Percentiles rank a stretch among this genome's conserved stretches.
Evolutionary conservation across 768 basidiomycete genomes (phyloP).

Genomic region (Leccinum aurantiacum): DNA sequence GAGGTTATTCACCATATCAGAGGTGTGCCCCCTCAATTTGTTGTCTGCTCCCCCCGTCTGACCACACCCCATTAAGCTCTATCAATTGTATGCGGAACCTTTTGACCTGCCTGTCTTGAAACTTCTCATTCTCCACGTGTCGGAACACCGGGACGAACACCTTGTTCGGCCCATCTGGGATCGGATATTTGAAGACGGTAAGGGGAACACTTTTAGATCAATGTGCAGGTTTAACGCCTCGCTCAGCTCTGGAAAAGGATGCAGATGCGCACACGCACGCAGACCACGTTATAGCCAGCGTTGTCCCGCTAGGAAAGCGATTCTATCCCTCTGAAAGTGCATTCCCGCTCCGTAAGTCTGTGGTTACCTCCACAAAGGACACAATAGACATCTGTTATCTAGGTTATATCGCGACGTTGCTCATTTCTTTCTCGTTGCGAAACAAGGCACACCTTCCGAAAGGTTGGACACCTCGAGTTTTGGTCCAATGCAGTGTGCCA

Average conservation of each 20-base stretch:
- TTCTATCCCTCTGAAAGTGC: slow-evolving; percentile 92
- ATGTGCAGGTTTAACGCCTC: slow-evolving; percentile 5
- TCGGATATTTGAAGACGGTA: slow-evolving; percentile 79
- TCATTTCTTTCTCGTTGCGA: slow-evolving; percentile 71
- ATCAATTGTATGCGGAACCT: slow-evolving; percentile 82
- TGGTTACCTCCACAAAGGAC: neutral
- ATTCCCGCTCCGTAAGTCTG: slow-evolving; percentile 76
- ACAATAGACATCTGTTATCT: slow-evolving; percentile 4
- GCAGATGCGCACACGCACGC: slow-evolving; percentile 54
- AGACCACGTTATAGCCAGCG: slow-evolving; percentile 60
- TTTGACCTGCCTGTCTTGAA: slow-evolving; percentile 83
- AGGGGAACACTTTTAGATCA: slow-evolving; percentile 17
- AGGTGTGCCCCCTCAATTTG: slow-evolving; percentile 49
- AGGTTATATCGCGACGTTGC: slow-evolving; percentile 76
- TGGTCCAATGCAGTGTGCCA: slow-evolving; percentile 81
- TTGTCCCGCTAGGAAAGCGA: slow-evolving; percentile 74
- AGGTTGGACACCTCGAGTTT: slow-evolving; percentile 81
- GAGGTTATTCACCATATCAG: slow-evolving; percentile 75
- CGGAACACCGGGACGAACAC: slow-evolving; percentile 85
- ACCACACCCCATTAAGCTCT: slow-evolving; percentile 55
- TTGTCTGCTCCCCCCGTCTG: slow-evolving; percentile 9
- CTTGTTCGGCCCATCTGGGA: slow-evolving; percentile 88
- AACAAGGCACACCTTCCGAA: slow-evolving; percentile 56
- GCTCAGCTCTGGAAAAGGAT: slow-evolving; percentile 53
- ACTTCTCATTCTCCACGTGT: slow-evolving; percentile 88